These are phyloP conservation scores for Leccinum obscurum DNA, from an alignment of 768 basidiomycete genomes.

Conservation along the genomic window DNA sequence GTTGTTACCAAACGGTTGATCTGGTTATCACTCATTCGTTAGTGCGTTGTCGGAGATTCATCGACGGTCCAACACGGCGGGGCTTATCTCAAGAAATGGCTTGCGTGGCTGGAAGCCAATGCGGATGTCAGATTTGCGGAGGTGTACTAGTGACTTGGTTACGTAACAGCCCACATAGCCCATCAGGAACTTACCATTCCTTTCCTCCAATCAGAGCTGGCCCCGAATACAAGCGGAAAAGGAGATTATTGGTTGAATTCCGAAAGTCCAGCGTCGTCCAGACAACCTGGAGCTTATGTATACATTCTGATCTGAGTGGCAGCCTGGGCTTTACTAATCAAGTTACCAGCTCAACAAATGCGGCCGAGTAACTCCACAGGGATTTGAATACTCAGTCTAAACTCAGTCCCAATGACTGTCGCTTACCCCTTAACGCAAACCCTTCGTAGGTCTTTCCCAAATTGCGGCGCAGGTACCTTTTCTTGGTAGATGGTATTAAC, in stretches of 20 bases:
- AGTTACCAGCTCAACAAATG: not conserved
- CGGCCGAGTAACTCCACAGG: not conserved
- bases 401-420: too few species aligned
- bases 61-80: conserved; percentile 87
- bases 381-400: not conserved
- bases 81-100: conserved; percentile 84
- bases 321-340: not conserved
- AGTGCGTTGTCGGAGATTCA: conserved; percentile 95
- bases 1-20: conserved; percentile 24
- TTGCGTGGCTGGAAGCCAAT: conserved; percentile 84
- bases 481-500: too few species aligned
- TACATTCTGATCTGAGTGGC: not conserved
- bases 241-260: not conserved
- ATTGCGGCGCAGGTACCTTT: too few species aligned
- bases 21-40: not conserved
- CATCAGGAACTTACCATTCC: not conserved
- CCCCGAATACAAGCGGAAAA: not conserved
- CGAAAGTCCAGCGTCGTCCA: not conserved
- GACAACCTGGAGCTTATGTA: not conserved
- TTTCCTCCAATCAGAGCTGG: not conserved
- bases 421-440: too few species aligned
- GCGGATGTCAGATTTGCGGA: conserved; percentile 91
- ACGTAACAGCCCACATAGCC: not conserved
- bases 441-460: too few species aligned
- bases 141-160: conserved; percentile 18